Conservation (phyloP, 1,284 basidiomycete genomes). For the Sutorius eximius region DNA sequence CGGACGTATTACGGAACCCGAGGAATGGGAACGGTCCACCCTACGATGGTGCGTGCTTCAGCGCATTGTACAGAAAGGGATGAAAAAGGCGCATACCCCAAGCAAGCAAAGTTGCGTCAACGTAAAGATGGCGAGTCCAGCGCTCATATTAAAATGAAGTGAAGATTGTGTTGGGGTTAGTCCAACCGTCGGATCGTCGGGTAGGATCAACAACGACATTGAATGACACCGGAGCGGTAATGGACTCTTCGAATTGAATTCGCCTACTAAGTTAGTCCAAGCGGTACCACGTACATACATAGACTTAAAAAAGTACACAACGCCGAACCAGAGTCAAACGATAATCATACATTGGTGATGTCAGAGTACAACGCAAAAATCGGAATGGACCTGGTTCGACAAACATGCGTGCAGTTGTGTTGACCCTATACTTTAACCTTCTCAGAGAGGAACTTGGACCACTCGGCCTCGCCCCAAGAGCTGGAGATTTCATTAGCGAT, state of each 20-base stretch:
- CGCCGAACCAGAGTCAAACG: not conserved
- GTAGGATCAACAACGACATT: too few species aligned
- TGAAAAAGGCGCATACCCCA: too few species aligned
- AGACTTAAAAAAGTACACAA: not conserved
- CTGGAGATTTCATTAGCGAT: constrained; percentile 79
- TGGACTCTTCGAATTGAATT: too few species aligned
- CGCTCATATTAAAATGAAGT: too few species aligned
- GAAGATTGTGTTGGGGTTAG: not conserved
- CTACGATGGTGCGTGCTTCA: too few species aligned
- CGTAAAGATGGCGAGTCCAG: constrained; percentile 33
- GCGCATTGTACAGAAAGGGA: too few species aligned
- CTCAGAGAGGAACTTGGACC: constrained; percentile 77
- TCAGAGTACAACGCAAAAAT: not conserved
- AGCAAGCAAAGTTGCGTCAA: constrained; percentile 33
- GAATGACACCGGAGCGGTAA: too few species aligned
- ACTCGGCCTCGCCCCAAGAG: constrained; percentile 82
- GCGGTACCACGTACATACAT: too few species aligned
- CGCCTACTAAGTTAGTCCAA: too few species aligned
- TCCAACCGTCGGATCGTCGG: too few species aligned
- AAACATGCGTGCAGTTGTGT: not conserved
- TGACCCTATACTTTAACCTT: constrained; percentile 49
- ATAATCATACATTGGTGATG: not conserved
- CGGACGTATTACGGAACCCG: constrained; percentile 25
- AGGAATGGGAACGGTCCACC: constrained; percentile 28
- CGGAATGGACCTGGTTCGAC: not conserved